Evolutionary conservation across 345 rosid species (phyloP).

Genomic region (Rhizophora mangle): DNA sequence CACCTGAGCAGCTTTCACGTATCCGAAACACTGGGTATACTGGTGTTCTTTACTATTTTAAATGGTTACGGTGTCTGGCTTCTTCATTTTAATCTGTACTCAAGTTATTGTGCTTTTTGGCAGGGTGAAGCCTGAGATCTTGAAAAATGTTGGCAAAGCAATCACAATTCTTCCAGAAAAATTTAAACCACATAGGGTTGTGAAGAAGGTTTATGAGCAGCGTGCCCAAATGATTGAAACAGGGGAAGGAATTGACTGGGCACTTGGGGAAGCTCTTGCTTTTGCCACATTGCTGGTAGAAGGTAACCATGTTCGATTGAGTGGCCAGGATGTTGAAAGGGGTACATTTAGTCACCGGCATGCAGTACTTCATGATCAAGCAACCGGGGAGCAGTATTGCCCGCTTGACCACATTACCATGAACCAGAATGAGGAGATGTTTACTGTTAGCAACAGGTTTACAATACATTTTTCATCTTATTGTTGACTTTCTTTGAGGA

Average conservation of each 20-base stretch:
- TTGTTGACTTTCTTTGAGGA: background rate
- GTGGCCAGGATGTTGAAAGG: slow-evolving; percentile 91
- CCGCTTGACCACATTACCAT: slow-evolving; percentile 68
- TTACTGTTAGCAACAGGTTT: slow-evolving; percentile 86
- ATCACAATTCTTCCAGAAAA: slow-evolving; percentile 61
- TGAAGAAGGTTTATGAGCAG: slow-evolving; percentile 71
- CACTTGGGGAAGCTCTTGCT: slow-evolving; percentile 76
- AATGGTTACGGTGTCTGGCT: background rate
- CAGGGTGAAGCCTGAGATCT: slow-evolving; percentile 82
- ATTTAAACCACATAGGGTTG: slow-evolving; percentile 73
- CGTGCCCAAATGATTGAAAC: slow-evolving; percentile 76
- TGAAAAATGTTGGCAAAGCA: slow-evolving; percentile 77
- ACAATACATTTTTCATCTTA: background rate
- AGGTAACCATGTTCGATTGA: slow-evolving; percentile 87
- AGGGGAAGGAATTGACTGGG: slow-evolving; percentile 89
- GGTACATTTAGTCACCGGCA: slow-evolving; percentile 87
- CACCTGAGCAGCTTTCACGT: slow-evolving; percentile 81
- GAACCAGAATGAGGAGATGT: slow-evolving; percentile 75
- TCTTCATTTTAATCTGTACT: background rate
- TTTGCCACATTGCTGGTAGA: slow-evolving; percentile 74
- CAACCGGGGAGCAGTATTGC: slow-evolving; percentile 65
- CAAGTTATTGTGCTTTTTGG: slow-evolving; percentile 19
- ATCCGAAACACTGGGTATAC: slow-evolving; percentile 69
- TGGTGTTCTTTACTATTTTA: slow-evolving; percentile 6
- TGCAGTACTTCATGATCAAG: slow-evolving; percentile 73